These are phyloP conservation scores for Rubroboletus satanas DNA, from an alignment of 768 basidiomycete genomes.

Conservation along the genomic window DNA sequence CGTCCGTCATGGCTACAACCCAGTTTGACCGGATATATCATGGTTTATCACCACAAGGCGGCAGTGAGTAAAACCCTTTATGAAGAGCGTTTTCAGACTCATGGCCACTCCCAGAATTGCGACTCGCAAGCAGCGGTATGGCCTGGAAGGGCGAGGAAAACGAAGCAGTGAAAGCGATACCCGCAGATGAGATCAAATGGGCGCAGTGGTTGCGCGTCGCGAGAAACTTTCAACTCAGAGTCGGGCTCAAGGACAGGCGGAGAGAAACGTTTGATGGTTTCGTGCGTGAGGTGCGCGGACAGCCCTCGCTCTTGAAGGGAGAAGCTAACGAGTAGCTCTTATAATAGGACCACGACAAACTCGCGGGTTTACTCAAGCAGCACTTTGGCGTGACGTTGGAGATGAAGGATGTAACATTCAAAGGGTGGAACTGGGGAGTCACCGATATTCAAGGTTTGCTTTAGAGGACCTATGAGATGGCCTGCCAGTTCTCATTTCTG, in stretches of 20 bases:
- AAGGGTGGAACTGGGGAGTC: constrained; percentile 98
- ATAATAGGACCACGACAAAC: constrained; percentile 80
- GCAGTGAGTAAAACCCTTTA: constrained; percentile 59
- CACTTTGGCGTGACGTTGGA: constrained; percentile 86
- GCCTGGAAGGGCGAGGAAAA: constrained; percentile 87
- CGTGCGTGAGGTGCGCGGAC: constrained; percentile 63
- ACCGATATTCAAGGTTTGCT: constrained; percentile 85
- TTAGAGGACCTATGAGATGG: neutral
- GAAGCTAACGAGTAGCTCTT: neutral
- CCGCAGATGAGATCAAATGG: constrained; percentile 77
- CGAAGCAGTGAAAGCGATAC: constrained; percentile 59
- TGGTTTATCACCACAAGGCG: constrained; percentile 64
- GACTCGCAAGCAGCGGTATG: constrained; percentile 85
- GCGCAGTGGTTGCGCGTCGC: constrained; percentile 91
- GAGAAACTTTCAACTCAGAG: constrained; percentile 83
- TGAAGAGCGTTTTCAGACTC: neutral
- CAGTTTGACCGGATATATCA: constrained; percentile 87
- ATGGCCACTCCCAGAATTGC: constrained; percentile 57
- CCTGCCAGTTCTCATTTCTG: neutral
- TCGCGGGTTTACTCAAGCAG: constrained; percentile 78
- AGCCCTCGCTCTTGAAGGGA: neutral
- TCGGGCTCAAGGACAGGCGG: constrained; percentile 74
- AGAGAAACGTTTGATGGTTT: constrained; percentile 94
- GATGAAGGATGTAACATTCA: constrained; percentile 79
- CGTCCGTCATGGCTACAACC: constrained; percentile 50